Percentiles rank a stretch among this genome's conserved stretches.
phyloP scores from a whole-genome alignment of 805 yeast species.

The Wickerhamiella qilinensis region DNA sequence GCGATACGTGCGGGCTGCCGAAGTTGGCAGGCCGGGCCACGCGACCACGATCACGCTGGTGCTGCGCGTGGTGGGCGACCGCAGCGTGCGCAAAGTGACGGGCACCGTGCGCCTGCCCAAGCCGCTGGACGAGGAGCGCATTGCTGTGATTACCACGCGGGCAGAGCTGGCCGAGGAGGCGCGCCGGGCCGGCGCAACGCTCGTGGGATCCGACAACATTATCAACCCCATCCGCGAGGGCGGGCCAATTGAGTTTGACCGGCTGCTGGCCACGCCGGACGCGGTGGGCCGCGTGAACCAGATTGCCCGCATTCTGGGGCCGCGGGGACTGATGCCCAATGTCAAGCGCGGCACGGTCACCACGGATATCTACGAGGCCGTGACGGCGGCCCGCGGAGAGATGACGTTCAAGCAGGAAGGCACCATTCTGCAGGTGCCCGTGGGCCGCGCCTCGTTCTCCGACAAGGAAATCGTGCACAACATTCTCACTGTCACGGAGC shows the following conservation, averaged over 20 bases:
- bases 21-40: constrained; percentile 67
- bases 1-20: constrained; percentile 71
- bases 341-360: constrained; percentile 76
- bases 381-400: constrained; percentile 45
- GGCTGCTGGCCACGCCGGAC: constrained; percentile 75
- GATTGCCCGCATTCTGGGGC: constrained; percentile 73
- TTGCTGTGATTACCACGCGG: constrained; percentile 52
- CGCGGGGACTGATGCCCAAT: constrained; percentile 76
- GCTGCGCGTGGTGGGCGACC: constrained; percentile 49
- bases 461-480: constrained; percentile 64
- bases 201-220: constrained; percentile 59
- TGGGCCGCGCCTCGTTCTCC: constrained; percentile 62
- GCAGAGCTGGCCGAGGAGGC: constrained; percentile 38
- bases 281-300: constrained; percentile 43
- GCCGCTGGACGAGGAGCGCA: constrained; percentile 47
- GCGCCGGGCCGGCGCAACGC: constrained; percentile 39
- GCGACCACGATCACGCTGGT: constrained; percentile 56
- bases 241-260: constrained; percentile 44
- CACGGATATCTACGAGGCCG: constrained; percentile 39
- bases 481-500: constrained; percentile 47
- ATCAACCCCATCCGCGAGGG: constrained; percentile 43
- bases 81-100: constrained; percentile 57
- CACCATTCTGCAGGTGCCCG: constrained; percentile 42
- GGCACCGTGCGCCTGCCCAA: constrained; percentile 63
- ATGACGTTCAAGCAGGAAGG: constrained; percentile 65